These are phyloP conservation scores for Monosporascus sp. DNA, from an alignment of 2,329 filamentous ascomycete genomes.

Conservation along the genomic window DNA sequence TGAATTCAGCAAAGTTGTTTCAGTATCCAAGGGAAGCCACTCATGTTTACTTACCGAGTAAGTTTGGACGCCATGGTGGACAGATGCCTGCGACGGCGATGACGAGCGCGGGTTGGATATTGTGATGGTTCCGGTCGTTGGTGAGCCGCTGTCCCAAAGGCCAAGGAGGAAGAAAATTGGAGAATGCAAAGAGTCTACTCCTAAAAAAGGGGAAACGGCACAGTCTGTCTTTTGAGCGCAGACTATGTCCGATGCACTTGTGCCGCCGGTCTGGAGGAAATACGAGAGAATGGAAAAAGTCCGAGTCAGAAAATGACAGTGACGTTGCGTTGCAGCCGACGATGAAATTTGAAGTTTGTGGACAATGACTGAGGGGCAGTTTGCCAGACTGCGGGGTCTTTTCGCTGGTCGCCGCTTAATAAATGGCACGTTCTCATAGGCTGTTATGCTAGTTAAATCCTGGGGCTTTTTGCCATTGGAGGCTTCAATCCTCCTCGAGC, in stretches of 20 bases:
- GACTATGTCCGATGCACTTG: background rate
- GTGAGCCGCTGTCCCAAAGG: too few species aligned
- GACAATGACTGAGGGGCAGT: background rate
- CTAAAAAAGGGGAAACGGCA: too few species aligned
- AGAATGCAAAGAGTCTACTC: background rate
- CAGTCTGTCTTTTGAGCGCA: too few species aligned
- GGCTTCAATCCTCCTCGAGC: too few species aligned
- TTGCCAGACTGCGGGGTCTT: background rate
- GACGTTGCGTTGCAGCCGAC: background rate
- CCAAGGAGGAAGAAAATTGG: background rate
- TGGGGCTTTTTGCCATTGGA: too few species aligned
- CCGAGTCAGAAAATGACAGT: background rate
- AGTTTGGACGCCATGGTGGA: slow-evolving; percentile 79
- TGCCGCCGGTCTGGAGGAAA: background rate
- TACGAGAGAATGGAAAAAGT: background rate
- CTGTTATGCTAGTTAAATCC: background rate
- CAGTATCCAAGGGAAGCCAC: slow-evolving; percentile 1
- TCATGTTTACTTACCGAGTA: slow-evolving; percentile 66
- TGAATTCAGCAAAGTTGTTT: slow-evolving; percentile 5
- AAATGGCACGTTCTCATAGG: background rate
- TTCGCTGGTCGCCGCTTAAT: background rate
- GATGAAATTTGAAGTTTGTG: background rate
- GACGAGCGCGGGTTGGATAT: background rate
- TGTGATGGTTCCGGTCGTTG: background rate
- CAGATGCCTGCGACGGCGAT: slow-evolving; percentile 27